Base-by-base conservation (phyloP, 306 rosid genomes). In the Prunus kanzakura region DNA sequence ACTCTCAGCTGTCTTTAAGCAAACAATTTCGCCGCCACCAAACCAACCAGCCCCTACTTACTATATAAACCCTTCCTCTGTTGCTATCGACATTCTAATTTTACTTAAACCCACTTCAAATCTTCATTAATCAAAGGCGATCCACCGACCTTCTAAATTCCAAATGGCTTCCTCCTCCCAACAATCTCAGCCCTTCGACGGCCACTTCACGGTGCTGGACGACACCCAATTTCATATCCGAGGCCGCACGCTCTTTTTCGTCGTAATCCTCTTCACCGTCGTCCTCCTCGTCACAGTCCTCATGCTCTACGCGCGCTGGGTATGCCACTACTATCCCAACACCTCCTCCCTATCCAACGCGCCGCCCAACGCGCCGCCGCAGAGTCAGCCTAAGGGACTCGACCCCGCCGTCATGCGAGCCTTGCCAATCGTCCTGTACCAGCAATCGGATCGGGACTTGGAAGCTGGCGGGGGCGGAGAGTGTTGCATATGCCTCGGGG, bases 401-500 rank as follows among this genome's bases (percentile, higher is more conserved):
- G 88, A 83, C 64, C 72, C 84, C 1, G 55, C 25, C 2, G 22
- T 77, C 2, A 89, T 95, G 7, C 82, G 73, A 30, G 80, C 79
- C 2, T 43, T 92, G 29, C 97, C 97, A 1, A 87, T 92, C 3
- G 51, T 86, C 13, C 47, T 87, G 45, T 82, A 85, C 82, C 91
- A 86, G 66, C 46, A 81, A 6, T 72, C 79, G 8, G 4, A 12
- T 2, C 66, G 25, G 52, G 49, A 63, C 19, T 11, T 10, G 29
- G 60, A 10, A 43, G 27, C 75, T 3, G 22, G 14, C 7, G 13
- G 49, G 7, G 49, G 55, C 16, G 64, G 47, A 14, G 98, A 92
- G 92, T 95, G 98, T 18, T 87, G 91, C 46, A 94, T 94, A 5
- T 95, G 98, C 74, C 86, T 95, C 0, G 87, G 97, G 1, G 86